A percentile compares a stretch with the other conserved stretches of the same genome.
Conservation (phyloP, 129 eudicot species). For the Glebionis coronaria region DNA sequence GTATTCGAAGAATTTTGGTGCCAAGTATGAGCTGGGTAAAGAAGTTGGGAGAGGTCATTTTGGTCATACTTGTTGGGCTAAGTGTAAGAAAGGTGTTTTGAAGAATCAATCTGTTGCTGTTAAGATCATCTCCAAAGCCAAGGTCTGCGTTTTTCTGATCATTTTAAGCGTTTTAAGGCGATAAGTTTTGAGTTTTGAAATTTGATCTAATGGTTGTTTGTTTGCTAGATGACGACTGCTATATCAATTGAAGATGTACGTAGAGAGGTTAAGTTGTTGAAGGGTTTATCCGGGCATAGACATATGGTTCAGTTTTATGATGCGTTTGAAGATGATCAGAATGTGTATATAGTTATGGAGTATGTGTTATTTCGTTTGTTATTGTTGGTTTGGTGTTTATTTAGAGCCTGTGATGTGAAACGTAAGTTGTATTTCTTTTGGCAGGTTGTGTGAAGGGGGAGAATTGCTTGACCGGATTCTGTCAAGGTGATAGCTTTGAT, state of each 20-base stretch:
- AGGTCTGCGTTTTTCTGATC: constrained; percentile 49
- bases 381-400: too few relatives aligned
- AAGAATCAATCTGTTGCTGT: constrained; percentile 84
- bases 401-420: neutral
- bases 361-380: constrained; percentile 33
- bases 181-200: neutral
- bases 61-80: constrained; percentile 93
- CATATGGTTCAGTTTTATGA: constrained; percentile 83
- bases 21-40: constrained; percentile 80
- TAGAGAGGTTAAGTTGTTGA: constrained; percentile 87
- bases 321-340: constrained; percentile 87
- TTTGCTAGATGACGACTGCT: constrained; percentile 83
- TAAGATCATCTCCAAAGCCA: constrained; percentile 87
- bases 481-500: constrained; percentile 63
- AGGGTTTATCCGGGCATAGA: constrained; percentile 81
- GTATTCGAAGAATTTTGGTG: constrained; percentile 60
- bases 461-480: constrained; percentile 74
- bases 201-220: neutral
- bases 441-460: constrained; percentile 43
- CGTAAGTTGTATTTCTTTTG: neutral
- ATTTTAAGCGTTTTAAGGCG: too few relatives aligned
- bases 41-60: constrained; percentile 98
- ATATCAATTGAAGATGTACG: constrained; percentile 97
- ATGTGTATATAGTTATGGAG: constrained; percentile 97
- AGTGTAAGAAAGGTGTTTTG: constrained; percentile 72